A percentile compares a stretch with the other conserved stretches of the same genome.
phyloP scores from a whole-genome alignment of 441 rosid genomes.

The Populus hybrid region DNA sequence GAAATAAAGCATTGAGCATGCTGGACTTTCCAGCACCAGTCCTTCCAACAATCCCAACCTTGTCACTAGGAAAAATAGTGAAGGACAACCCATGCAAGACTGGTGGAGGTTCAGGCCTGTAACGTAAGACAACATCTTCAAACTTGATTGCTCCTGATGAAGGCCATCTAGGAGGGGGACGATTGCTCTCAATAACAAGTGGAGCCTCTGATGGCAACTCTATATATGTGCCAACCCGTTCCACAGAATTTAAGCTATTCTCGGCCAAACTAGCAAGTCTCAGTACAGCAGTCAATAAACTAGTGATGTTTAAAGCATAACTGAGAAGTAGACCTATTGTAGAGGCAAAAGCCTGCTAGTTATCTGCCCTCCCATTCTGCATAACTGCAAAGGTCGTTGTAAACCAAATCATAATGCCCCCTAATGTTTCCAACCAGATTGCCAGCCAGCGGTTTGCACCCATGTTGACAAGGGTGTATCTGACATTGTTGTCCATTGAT shows the following conservation, averaged over 20 bases:
- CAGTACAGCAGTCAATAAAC: slow-evolving; percentile 68
- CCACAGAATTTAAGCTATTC: slow-evolving; percentile 87
- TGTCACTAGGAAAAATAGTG: slow-evolving; percentile 66
- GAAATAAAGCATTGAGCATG: slow-evolving; percentile 85
- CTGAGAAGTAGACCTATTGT: slow-evolving; percentile 95
- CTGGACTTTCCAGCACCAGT: slow-evolving; percentile 98
- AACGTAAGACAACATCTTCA: slow-evolving; percentile 82
- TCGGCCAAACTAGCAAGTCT: slow-evolving; percentile 92
- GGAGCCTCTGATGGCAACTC: slow-evolving; percentile 92
- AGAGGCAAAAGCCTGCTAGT: slow-evolving; percentile 78
- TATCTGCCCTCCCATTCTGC: slow-evolving; percentile 77
- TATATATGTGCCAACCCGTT: slow-evolving; percentile 77
- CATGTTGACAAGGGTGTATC: slow-evolving; percentile 74
- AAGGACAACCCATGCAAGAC: slow-evolving; percentile 84
- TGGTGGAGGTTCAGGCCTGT: slow-evolving; percentile 87
- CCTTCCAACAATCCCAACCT: slow-evolving; percentile 93
- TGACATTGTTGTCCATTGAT: slow-evolving; percentile 82
- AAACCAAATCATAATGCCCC: slow-evolving; percentile 94
- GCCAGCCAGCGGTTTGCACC: slow-evolving; percentile 87
- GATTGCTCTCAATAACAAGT: slow-evolving; percentile 56
- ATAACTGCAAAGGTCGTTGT: slow-evolving; percentile 91
- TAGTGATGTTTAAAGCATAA: slow-evolving; percentile 80
- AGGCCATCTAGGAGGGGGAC: slow-evolving; percentile 95
- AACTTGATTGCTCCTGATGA: slow-evolving; percentile 82
- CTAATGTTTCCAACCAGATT: slow-evolving; percentile 83